phyloP scores from a whole-genome alignment of 139 green algal genomes.

The Micractinium conductrix region DNA sequence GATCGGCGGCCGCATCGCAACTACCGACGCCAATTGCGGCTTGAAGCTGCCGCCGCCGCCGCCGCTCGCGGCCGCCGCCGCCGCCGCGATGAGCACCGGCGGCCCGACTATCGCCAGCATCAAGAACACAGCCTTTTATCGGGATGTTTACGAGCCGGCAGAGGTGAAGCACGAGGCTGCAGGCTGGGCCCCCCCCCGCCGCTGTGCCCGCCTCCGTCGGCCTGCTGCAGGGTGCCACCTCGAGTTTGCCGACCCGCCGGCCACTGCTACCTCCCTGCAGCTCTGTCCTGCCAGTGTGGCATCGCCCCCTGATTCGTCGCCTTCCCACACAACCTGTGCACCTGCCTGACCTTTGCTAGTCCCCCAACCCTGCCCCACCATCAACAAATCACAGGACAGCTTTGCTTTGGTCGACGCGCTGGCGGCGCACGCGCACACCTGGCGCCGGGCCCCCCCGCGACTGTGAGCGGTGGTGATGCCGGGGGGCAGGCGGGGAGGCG shows the following conservation, averaged over 20 bases:
- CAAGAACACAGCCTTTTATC: slow-evolving; percentile 49
- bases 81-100: background rate
- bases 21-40: too few species aligned
- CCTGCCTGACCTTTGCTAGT: too few species aligned
- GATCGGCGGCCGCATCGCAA: too few species aligned
- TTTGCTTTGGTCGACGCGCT: slow-evolving; percentile 81
- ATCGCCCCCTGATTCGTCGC: too few species aligned
- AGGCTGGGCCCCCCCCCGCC: too few species aligned
- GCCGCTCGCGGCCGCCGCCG: background rate
- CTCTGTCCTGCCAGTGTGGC: background rate
- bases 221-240: background rate
- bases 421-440: background rate
- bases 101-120: slow-evolving; percentile 23
- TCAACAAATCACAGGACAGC: too few species aligned
- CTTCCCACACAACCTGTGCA: too few species aligned
- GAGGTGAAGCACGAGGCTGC: too few species aligned
- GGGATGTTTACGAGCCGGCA: slow-evolving; percentile 79
- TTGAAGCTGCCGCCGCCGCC: background rate
- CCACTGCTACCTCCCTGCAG: background rate
- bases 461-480: slow-evolving; percentile 15
- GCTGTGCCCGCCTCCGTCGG: too few species aligned
- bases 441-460: background rate
- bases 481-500: too few species aligned
- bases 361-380: too few species aligned
- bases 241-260: background rate